Conservation (phyloP, 2,329 filamentous ascomycete species). For the Cytospora piceae region DNA sequence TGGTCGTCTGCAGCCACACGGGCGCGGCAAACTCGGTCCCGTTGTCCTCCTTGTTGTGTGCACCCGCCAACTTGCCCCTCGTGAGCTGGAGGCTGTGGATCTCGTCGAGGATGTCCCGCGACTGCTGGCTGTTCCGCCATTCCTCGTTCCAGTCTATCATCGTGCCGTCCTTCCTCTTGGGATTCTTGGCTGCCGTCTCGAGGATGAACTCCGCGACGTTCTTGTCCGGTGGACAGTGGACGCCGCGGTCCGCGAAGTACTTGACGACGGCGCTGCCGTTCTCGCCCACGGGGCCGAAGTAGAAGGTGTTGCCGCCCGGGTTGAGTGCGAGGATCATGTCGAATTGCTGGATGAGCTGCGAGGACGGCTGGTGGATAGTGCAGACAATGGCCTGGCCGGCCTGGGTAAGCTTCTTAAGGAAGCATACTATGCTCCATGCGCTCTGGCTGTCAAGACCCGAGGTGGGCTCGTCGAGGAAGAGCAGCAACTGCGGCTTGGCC, state of each 20-base stretch:
- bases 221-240: slow-evolving; percentile 50
- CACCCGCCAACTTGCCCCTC: slow-evolving; percentile 49
- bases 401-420: slow-evolving; percentile 66
- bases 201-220: slow-evolving; percentile 72
- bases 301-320: slow-evolving; percentile 67
- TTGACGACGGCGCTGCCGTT: slow-evolving; percentile 57
- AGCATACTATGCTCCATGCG: slow-evolving; percentile 71
- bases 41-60: slow-evolving; percentile 39
- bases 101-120: slow-evolving; percentile 39
- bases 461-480: slow-evolving; percentile 78
- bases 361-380: slow-evolving; percentile 52
- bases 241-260: slow-evolving; percentile 65
- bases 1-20: slow-evolving; percentile 53
- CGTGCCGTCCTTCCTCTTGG: slow-evolving; percentile 52
- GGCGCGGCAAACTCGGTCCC: slow-evolving; percentile 64
- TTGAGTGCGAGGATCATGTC: slow-evolving; percentile 61
- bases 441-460: slow-evolving; percentile 76
- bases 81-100: slow-evolving; percentile 47
- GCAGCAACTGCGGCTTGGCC: slow-evolving; percentile 70
- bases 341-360: slow-evolving; percentile 49
- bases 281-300: slow-evolving; percentile 73
- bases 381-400: slow-evolving; percentile 49
- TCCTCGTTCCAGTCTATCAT: slow-evolving; percentile 43
- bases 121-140: slow-evolving; percentile 43
- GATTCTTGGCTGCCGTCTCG: slow-evolving; percentile 39